Evolutionary conservation across 163 green algal species (phyloP).

Genomic region (Prototheca wickerhamii): DNA sequence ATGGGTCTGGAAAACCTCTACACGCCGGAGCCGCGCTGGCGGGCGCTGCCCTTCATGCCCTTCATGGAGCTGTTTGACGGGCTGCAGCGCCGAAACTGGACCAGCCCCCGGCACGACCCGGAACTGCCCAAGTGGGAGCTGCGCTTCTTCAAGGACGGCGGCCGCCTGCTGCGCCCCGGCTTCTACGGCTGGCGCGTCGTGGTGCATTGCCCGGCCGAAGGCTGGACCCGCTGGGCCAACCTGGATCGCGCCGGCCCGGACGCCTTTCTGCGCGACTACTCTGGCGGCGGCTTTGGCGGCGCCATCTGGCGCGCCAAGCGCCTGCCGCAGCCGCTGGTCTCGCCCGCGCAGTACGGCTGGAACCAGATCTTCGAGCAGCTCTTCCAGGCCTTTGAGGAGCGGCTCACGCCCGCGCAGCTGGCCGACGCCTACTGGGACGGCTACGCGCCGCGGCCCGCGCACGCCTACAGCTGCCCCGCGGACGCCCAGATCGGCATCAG

Average conservation of each 20-base stretch:
- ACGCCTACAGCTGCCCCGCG: conserved; percentile 50
- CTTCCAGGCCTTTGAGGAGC: conserved; percentile 65
- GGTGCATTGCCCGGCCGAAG: conserved; percentile 28
- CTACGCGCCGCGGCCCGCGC: not conserved
- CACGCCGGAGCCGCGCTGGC: conserved; percentile 62
- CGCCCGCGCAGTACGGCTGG: conserved; percentile 43
- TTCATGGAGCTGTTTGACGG: conserved; percentile 61
- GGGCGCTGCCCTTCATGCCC: conserved; percentile 44
- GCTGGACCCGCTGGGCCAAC: conserved; percentile 37
- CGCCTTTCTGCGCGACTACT: conserved; percentile 44
- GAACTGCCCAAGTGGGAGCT: conserved; percentile 44
- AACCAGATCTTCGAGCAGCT: conserved; percentile 69
- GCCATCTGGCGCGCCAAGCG: conserved; percentile 28
- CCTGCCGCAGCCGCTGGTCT: conserved; percentile 7
- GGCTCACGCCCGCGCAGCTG: conserved; percentile 13
- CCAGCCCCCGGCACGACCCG: conserved; percentile 40
- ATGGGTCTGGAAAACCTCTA: conserved; percentile 19
- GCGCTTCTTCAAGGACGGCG: conserved; percentile 51
- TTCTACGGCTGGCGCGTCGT: conserved; percentile 48
- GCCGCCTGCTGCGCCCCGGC: conserved; percentile 39
- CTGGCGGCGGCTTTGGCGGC: conserved; percentile 19
- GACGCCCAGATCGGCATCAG: conserved; percentile 57
- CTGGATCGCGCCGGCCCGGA: conserved; percentile 30
- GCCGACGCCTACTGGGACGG: not conserved
- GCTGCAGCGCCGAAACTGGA: conserved; percentile 81